phyloP scores from a whole-genome alignment of 2,329 filamentous ascomycete species.

The Pseudogymnoascus sp. region DNA sequence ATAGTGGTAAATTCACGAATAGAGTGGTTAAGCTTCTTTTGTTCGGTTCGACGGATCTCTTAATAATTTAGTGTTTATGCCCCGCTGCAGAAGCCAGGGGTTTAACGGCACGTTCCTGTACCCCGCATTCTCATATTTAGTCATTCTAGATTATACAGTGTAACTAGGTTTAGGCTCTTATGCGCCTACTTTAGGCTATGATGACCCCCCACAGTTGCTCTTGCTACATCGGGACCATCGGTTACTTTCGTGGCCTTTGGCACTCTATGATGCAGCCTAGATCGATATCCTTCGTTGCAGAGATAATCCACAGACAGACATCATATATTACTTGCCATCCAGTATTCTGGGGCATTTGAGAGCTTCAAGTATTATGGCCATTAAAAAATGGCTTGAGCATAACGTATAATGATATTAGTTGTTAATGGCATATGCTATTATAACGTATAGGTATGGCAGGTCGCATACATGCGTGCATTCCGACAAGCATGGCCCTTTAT shows the following conservation, averaged over 20 bases:
- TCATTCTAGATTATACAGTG: background rate
- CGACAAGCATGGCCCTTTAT: background rate
- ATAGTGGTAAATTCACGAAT: background rate
- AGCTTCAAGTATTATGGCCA: background rate
- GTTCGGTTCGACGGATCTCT: background rate
- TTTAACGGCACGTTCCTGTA: background rate
- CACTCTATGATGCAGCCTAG: background rate
- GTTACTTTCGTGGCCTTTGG: background rate
- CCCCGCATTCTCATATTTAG: background rate
- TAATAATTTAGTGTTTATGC: background rate
- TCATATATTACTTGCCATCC: background rate
- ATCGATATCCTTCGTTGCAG: background rate
- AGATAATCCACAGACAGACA: background rate
- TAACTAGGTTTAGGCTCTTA: background rate
- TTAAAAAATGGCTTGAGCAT: background rate
- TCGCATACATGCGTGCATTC: background rate
- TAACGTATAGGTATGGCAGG: background rate
- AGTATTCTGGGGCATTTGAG: background rate
- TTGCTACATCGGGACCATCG: background rate
- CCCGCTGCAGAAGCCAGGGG: background rate
- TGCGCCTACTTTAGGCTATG: background rate
- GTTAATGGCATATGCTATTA: background rate
- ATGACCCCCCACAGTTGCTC: background rate
- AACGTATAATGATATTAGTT: background rate
- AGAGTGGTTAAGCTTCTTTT: background rate